Percentiles rank a stretch among this genome's conserved stretches.
Evolutionary conservation across 2,329 filamentous ascomycete species (phyloP).

Genomic region (Neoarthrinium moseri): DNA sequence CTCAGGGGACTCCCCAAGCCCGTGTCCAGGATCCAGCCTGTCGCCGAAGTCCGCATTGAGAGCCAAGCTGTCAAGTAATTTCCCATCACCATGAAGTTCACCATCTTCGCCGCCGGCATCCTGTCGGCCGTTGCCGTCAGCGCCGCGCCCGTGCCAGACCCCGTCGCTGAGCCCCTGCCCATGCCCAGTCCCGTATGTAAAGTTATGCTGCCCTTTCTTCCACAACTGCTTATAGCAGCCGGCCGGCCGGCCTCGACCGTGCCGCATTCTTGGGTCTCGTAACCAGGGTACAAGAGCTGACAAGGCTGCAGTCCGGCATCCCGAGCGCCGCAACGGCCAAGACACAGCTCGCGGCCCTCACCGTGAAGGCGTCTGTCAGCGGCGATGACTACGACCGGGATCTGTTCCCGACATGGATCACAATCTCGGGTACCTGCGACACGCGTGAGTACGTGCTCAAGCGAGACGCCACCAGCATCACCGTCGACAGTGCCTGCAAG

Average conservation of each 20-base stretch:
- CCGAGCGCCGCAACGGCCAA: slow-evolving; percentile 58
- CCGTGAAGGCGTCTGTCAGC: slow-evolving; percentile 53
- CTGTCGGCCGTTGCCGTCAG: slow-evolving; percentile 21
- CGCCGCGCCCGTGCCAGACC: slow-evolving; percentile 16
- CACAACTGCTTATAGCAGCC: not conserved
- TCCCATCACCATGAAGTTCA: slow-evolving; percentile 21
- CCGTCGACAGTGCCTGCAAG: slow-evolving; percentile 57
- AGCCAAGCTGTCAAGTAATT: not conserved
- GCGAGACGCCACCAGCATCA: slow-evolving; percentile 68
- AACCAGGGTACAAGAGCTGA: too few species aligned
- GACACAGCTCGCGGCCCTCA: slow-evolving; percentile 56
- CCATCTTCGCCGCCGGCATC: slow-evolving; percentile 19
- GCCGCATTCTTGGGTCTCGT: too few species aligned
- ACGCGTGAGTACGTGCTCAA: slow-evolving; percentile 70
- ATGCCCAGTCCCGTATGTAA: slow-evolving; percentile 21
- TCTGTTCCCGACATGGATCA: slow-evolving; percentile 72
- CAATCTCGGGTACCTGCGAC: slow-evolving; percentile 65
- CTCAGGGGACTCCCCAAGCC: too few species aligned
- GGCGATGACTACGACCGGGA: slow-evolving; percentile 61
- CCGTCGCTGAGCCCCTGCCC: slow-evolving; percentile 6
- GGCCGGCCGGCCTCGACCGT: too few species aligned
- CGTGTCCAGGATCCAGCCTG: not conserved
- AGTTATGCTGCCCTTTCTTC: not conserved
- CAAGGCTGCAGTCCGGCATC: slow-evolving; percentile 63
- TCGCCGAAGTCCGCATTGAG: not conserved